Percentiles rank a stretch among this genome's conserved stretches.
Conservation (phyloP, 140 eudicot species). For the Oenanthe javanica region DNA sequence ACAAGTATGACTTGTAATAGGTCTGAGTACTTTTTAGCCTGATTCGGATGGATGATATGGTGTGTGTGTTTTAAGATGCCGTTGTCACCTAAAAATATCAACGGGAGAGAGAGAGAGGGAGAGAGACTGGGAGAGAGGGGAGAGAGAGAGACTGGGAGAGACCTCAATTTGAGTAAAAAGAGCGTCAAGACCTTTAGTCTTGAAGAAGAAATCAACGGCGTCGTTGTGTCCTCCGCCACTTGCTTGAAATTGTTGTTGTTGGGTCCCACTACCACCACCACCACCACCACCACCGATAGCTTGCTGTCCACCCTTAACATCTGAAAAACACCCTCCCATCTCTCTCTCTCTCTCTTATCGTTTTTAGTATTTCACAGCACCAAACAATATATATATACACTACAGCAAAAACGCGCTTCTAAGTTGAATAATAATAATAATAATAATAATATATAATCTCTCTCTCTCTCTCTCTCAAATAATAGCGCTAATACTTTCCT, state of each 20-base stretch:
- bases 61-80: background rate
- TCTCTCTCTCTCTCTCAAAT: no score
- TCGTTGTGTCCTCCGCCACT: constrained; percentile 36
- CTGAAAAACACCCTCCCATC: constrained; percentile 85
- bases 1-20: background rate
- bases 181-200: constrained; percentile 47
- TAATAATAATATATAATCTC: no score
- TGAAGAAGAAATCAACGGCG: constrained; percentile 60
- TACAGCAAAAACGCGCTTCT: no score
- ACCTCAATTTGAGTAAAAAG: constrained; percentile 80
- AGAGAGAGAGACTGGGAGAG: background rate
- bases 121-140: no score
- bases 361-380: no score
- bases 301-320: constrained; percentile 62
- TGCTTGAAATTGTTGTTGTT: background rate
- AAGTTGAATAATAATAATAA: no score
- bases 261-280: constrained; percentile 10
- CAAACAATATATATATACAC: no score
- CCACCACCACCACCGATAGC: constrained; percentile 31
- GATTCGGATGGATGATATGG: background rate
- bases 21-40: background rate
- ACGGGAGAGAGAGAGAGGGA: no score
- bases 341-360: background rate
- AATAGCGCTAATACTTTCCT: no score
- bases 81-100: no score